Evolutionary conservation across 768 basidiomycete species (phyloP), one percentile per base, ranked within the genome.

Genomic region (Russula ochroleuca): DNA sequence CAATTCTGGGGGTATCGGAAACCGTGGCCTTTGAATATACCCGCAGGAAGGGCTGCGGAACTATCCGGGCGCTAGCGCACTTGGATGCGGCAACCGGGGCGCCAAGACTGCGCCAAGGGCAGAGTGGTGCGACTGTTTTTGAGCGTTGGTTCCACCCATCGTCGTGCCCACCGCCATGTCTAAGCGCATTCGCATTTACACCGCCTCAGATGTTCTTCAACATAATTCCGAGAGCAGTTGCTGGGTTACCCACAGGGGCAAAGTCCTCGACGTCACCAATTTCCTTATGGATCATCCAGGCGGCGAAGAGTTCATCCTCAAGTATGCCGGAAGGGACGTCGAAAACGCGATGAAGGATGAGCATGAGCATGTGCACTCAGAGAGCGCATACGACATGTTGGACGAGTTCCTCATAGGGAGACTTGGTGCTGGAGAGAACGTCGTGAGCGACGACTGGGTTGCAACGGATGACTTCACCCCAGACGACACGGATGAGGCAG

Each of bases 211-310:
- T 74, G 83, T 95, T 53, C 81, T 78, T 3, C 70, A 72, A 35
- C 92, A 95, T 78, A 80, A 76, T 52, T 78, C 80, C 5, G 57
- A 78, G 1, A 68, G 75, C 1, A 90, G 85, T 68, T 94, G 92
- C 73, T 98, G 93, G 92, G 78, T 98, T 55, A 80, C 88, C 2
- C 85, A 85, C 73, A 79, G 79, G 63, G 88, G 87, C 70, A 90
- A 86, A 71, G 92, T 99, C 25, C 98, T 95, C 79, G 87, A 99
- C 72, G 85, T 98, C 57, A 87, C 95, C 3, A 68, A 70, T 4
- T 98, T 98, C 76, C 75, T 95, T 2, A 70, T 81, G 57, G 94
- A 96, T 78, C 94, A 97, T 73, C 94, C 95, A 13, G 96, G 96
- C 67, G 94, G 95, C 3, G 96, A 98, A 74, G 95, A 98, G 72